These are phyloP conservation scores for Panus rudis DNA, from an alignment of 768 basidiomycete genomes.

Conservation along the genomic window DNA sequence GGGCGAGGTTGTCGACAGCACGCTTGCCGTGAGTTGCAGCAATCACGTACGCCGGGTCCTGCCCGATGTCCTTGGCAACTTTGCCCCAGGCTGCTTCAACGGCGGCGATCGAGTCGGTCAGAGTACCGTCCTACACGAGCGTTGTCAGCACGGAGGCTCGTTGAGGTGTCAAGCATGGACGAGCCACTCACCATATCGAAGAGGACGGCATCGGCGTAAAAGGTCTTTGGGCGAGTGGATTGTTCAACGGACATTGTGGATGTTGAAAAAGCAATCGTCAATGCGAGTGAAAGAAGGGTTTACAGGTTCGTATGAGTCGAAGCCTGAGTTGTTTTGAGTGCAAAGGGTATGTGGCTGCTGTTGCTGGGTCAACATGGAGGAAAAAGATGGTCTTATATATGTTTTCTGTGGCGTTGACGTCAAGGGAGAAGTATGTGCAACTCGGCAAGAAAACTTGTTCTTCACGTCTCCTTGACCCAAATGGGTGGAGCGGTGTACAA, in stretches of 20 bases:
- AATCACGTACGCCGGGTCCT: slow-evolving; percentile 61
- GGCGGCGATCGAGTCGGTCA: slow-evolving; percentile 67
- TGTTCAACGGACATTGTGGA: slow-evolving; percentile 6
- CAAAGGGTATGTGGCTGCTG: too few relatives aligned
- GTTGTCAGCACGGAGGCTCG: slow-evolving; percentile 8
- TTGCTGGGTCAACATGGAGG: too few relatives aligned
- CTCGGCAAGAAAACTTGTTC: too few relatives aligned
- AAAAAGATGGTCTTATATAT: too few relatives aligned
- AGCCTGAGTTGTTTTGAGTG: too few relatives aligned
- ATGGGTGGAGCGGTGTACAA: too few relatives aligned
- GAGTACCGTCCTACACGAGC: slow-evolving; percentile 51
- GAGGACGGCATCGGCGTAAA: slow-evolving; percentile 52
- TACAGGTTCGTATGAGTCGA: too few relatives aligned
- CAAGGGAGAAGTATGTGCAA: too few relatives aligned
- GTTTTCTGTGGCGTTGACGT: too few relatives aligned
- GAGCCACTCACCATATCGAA: slow-evolving; percentile 59
- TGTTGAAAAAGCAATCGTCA: slow-evolving; percentile 1
- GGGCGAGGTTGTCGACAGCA: slow-evolving; percentile 64
- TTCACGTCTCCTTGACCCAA: too few relatives aligned
- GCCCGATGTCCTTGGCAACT: slow-evolving; percentile 62
- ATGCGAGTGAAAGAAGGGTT: not conserved
- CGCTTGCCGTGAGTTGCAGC: slow-evolving; percentile 75
- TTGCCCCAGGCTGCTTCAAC: slow-evolving; percentile 74
- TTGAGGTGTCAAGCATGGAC: slow-evolving; percentile 12
- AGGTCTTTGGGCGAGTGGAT: slow-evolving; percentile 23